A percentile compares a stretch with the other conserved stretches of the same genome.
Conservation (phyloP, 2,329 filamentous ascomycete species). For the Arthrobotrys musiformis region DNA sequence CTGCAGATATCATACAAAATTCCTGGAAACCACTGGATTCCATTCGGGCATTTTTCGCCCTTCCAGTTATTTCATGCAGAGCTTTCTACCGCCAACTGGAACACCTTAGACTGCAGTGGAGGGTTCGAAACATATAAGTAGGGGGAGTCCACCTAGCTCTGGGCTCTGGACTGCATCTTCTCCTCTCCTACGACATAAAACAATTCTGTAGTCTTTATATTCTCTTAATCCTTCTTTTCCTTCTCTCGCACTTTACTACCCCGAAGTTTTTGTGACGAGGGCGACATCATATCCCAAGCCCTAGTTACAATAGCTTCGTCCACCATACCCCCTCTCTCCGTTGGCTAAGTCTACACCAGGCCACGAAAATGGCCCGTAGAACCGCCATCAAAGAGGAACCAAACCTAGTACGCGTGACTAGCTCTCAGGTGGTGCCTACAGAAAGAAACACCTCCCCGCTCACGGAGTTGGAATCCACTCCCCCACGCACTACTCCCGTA, state of each 20-base stretch:
- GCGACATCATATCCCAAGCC: neutral
- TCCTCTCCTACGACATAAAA: neutral
- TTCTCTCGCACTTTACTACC: neutral
- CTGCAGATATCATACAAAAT: conserved; percentile 46
- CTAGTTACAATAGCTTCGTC: neutral
- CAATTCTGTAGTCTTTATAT: neutral
- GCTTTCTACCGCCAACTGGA: neutral
- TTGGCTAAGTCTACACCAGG: neutral
- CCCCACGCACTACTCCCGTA: conserved; percentile 3
- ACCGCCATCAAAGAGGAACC: conserved; percentile 27
- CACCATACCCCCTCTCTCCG: neutral
- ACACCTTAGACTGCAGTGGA: neutral
- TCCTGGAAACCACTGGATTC: conserved; percentile 31
- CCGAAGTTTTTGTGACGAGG: neutral
- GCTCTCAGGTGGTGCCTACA: neutral
- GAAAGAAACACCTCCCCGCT: conserved; percentile 32
- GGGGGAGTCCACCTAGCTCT: neutral
- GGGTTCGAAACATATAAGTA: conserved; percentile 42
- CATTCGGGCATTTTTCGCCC: conserved; percentile 33
- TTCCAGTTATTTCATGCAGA: conserved; percentile 9
- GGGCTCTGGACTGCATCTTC: neutral
- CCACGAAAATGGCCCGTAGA: neutral
- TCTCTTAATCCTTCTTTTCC: neutral
- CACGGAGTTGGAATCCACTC: neutral
- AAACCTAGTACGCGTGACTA: neutral